These are phyloP conservation scores for Klebsormidium nitens DNA, from an alignment of 139 green algal species.

Conservation along the genomic window DNA sequence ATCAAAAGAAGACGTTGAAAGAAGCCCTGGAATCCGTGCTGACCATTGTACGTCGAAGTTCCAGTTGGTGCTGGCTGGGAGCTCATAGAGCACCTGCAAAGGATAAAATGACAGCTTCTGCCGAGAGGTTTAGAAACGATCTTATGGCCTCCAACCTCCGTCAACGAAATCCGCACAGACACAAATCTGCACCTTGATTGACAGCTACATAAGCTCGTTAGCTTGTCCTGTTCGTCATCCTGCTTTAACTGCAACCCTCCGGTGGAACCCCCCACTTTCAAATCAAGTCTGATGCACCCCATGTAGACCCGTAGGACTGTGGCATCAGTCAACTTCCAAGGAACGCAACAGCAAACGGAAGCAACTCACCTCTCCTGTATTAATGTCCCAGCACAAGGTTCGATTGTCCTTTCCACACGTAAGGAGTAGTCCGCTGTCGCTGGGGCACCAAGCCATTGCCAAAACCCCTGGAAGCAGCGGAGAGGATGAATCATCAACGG, in stretches of 20 bases:
- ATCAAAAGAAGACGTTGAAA: constrained; percentile 69
- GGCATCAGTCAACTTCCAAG: background rate
- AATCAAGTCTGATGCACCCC: no score
- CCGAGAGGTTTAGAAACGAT: background rate
- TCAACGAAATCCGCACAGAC: no score
- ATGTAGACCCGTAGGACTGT: no score
- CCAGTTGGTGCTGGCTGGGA: constrained; percentile 57
- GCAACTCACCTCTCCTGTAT: constrained; percentile 38
- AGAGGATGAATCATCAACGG: no score
- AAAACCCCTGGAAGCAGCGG: background rate
- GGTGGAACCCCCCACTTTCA: no score
- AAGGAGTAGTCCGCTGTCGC: constrained; percentile 83
- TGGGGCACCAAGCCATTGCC: constrained; percentile 82
- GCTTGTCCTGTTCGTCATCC: no score
- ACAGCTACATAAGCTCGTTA: no score
- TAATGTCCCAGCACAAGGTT: constrained; percentile 89
- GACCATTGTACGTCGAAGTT: constrained; percentile 86
- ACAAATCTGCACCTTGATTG: no score
- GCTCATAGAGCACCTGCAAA: constrained; percentile 44
- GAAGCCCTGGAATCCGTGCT: constrained; percentile 55
- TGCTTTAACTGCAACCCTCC: no score
- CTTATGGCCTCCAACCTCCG: no score
- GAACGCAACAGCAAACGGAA: background rate
- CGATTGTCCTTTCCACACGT: constrained; percentile 87
- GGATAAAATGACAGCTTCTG: constrained; percentile 6